Base-by-base conservation (phyloP, 441 rosid genomes). In the Gossypium davidsonii region DNA sequence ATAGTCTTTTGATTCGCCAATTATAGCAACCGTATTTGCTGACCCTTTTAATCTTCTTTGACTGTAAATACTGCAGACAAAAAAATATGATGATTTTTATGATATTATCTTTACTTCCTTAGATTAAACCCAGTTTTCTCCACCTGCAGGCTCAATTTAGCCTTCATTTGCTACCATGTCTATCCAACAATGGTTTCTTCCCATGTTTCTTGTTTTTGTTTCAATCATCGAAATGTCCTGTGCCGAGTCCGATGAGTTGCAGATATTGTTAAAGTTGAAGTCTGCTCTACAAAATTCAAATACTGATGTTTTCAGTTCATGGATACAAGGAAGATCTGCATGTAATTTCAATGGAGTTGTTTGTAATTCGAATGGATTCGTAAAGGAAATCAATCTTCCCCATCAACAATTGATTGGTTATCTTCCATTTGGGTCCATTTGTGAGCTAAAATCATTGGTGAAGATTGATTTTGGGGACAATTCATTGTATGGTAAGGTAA, bases 301-400 rank as follows among this genome's bases (percentile, higher is more conserved):
- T 52, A 6, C 81, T 0, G 15, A 52, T 2, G 74, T 78, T 23
- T 85, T 84, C 56, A 10, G 44, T 46, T 81, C 85, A 1, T 89
- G 91, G 93, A 77, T 71, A 3, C 51, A 53, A 20, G 69, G 21
- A 1, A 78, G 53, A 3, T 42, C 82, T 0, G 61, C 73, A 0
- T 89, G 91, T 72, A 61, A 61, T 20, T 89, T 89, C 79, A 21
- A 72, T 39, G 91, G 93, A 21, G 73, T 89, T 21, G n/a, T 74
- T 3, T 87, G 90, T 55, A 52, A 79, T 55, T 73, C 82, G 48
- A 61, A 48, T n/a, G 87, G 85, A 31, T 58, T 77, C 26, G 85
- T 85, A 15, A 6, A 60, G 3, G 83, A 85, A 64, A 85, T 89
- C 79, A 74, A 82, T 70, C 91, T 89, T 14, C 77, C 78, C 31